phyloP scores from a whole-genome alignment of 352 stramenopile genomes.

The Phytopythium helicoides region DNA sequence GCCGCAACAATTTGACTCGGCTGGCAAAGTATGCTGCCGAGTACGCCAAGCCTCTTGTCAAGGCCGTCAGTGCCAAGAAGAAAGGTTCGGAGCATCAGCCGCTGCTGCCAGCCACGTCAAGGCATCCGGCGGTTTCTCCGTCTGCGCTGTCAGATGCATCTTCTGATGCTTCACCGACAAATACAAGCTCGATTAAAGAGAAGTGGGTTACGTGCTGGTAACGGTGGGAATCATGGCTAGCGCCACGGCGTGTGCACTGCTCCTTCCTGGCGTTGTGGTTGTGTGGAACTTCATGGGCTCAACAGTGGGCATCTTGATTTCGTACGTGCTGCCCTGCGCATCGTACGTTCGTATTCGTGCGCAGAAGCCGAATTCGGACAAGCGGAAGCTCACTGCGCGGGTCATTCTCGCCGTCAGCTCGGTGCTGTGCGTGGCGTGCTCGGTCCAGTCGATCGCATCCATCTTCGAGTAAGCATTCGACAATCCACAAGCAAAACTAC shows the following conservation, averaged over 20 bases:
- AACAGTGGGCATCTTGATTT: constrained; percentile 84
- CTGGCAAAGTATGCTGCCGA: constrained; percentile 41
- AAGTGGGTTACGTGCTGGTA: constrained; percentile 48
- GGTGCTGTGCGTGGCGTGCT: constrained; percentile 70
- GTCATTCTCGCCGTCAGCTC: constrained; percentile 72
- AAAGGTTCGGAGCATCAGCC: background rate
- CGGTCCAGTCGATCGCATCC: constrained; percentile 57
- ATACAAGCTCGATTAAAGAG: background rate
- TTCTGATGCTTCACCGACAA: background rate
- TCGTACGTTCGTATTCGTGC: constrained; percentile 86
- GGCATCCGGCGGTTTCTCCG: background rate
- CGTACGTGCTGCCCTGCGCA: constrained; percentile 85
- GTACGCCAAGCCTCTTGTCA: constrained; percentile 15
- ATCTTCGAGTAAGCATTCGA: constrained; percentile 15
- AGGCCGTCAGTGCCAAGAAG: background rate
- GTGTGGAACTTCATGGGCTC: constrained; percentile 91
- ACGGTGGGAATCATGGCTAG: constrained; percentile 67
- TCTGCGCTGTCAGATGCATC: background rate
- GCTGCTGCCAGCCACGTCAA: background rate
- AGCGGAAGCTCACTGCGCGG: constrained; percentile 72
- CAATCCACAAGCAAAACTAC: background rate
- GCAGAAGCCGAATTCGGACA: constrained; percentile 62
- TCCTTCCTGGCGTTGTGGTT: constrained; percentile 73
- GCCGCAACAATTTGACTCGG: constrained; percentile 54
- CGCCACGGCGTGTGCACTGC: constrained; percentile 63